phyloP scores from a whole-genome alignment of 345 rosid genomes.

The Gossypium rotundifolium region DNA sequence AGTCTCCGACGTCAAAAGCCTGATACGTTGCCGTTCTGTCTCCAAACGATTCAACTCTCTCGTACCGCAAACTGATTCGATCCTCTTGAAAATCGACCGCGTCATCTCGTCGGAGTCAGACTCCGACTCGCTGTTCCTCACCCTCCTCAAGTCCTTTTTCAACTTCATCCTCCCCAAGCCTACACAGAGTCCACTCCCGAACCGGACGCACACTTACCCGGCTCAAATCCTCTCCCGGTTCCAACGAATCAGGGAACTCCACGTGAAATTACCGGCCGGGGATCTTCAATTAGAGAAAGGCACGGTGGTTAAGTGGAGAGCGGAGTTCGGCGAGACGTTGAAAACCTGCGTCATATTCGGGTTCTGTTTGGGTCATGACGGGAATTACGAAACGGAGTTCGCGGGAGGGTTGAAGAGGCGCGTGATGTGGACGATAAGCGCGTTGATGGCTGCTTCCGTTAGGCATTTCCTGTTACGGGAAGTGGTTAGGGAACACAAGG shows the following conservation, averaged over 20 bases:
- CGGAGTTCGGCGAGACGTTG: constrained; percentile 7
- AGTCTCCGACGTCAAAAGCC: constrained; percentile 39
- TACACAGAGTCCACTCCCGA: constrained; percentile 12
- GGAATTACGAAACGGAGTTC: constrained; percentile 13
- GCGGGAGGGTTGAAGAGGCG: constrained; percentile 34
- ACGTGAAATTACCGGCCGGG: background rate
- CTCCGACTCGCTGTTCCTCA: constrained; percentile 21
- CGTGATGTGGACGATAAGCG: constrained; percentile 51
- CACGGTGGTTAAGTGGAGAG: constrained; percentile 10
- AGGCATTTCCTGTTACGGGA: constrained; percentile 5
- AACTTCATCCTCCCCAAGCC: constrained; percentile 5
- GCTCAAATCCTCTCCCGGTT: constrained; percentile 6
- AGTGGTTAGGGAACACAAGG: background rate
- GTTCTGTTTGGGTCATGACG: background rate
- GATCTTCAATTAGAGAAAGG: constrained; percentile 8
- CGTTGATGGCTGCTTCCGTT: constrained; percentile 19
- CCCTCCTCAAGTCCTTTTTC: constrained; percentile 13
- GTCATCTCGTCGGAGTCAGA: constrained; percentile 38
- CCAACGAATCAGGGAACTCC: constrained; percentile 4
- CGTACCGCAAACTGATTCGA: constrained; percentile 36
- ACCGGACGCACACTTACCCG: constrained; percentile 14
- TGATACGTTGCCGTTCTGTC: constrained; percentile 40
- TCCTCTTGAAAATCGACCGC: constrained; percentile 39
- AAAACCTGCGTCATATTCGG: constrained; percentile 3
- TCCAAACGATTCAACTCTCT: constrained; percentile 47